Evolutionary conservation across 106 monocot species (phyloP).

Genomic region (Dendrobium huoshanense): DNA sequence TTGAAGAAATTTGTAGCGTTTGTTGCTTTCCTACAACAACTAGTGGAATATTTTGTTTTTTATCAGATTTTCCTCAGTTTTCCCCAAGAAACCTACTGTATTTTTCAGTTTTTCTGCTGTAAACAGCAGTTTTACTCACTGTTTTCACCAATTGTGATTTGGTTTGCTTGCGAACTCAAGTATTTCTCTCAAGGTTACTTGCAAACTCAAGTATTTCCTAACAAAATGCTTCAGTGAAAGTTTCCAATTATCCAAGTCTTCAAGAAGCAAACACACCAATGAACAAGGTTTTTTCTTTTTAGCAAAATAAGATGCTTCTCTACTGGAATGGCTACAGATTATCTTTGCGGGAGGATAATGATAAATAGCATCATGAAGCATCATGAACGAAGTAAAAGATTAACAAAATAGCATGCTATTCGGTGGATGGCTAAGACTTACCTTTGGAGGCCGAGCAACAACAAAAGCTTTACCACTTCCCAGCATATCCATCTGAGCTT

Average conservation of each 20-base stretch:
- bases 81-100: no score
- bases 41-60: no score
- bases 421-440: constrained; percentile 11
- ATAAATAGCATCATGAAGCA: not conserved
- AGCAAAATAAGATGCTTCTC: not conserved
- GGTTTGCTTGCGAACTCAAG: no score
- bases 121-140: no score
- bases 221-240: not conserved
- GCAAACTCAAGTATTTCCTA: no score
- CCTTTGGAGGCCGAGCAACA: constrained; percentile 82
- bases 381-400: not conserved
- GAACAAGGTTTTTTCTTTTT: not conserved
- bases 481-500: constrained; percentile 71
- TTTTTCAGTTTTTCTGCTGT: no score
- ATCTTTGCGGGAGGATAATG: not conserved
- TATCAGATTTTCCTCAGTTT: no score
- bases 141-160: no score
- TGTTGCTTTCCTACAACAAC: no score
- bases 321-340: not conserved
- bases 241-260: not conserved
- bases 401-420: not conserved
- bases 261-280: not conserved
- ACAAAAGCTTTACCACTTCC: constrained; percentile 77
- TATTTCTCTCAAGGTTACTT: no score
- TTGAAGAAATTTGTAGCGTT: no score